Conservation (phyloP, 257 asterid genomes). For the Solanum medicagineum region DNA sequence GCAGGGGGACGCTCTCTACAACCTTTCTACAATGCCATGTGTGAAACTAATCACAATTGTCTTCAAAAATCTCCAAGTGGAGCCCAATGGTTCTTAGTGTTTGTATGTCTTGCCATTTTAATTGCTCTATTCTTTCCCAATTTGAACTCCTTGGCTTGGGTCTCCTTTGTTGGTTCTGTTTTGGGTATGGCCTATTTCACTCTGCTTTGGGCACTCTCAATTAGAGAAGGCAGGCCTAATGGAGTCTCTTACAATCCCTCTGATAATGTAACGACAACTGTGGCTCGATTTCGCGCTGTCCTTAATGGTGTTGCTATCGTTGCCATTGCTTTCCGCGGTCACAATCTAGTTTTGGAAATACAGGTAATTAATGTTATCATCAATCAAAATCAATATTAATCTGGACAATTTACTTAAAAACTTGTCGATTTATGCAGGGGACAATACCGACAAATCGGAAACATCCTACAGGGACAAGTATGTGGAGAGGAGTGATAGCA, state of each 20-base stretch:
- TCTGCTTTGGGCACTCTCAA: slow-evolving; percentile 29
- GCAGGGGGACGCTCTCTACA: slow-evolving; percentile 39
- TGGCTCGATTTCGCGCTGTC: slow-evolving; percentile 17
- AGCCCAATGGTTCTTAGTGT: slow-evolving; percentile 46
- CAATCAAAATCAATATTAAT: neutral
- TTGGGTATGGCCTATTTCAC: slow-evolving; percentile 26
- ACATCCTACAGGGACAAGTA: slow-evolving; percentile 18
- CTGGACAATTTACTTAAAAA: neutral
- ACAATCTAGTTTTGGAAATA: slow-evolving; percentile 63
- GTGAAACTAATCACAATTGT: slow-evolving; percentile 10
- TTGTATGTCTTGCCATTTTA: slow-evolving; percentile 35
- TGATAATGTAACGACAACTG: neutral
- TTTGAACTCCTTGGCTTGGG: slow-evolving; percentile 32
- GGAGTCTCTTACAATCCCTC: neutral
- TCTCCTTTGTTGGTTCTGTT: slow-evolving; percentile 40
- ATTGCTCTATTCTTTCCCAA: slow-evolving; percentile 45
- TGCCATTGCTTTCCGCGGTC: slow-evolving; percentile 58
- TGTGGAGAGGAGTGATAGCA: slow-evolving; percentile 56
- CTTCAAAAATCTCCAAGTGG: slow-evolving; percentile 12
- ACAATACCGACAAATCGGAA: slow-evolving; percentile 33
- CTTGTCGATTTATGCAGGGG: slow-evolving; percentile 27
- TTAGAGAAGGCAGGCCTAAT: slow-evolving; percentile 7
- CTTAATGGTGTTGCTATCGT: slow-evolving; percentile 35
- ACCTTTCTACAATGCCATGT: slow-evolving; percentile 12
- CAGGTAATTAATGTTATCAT: slow-evolving; percentile 22